These are phyloP conservation scores for Gossypium schwendimanii DNA, from an alignment of 441 rosid species.

Conservation along the genomic window DNA sequence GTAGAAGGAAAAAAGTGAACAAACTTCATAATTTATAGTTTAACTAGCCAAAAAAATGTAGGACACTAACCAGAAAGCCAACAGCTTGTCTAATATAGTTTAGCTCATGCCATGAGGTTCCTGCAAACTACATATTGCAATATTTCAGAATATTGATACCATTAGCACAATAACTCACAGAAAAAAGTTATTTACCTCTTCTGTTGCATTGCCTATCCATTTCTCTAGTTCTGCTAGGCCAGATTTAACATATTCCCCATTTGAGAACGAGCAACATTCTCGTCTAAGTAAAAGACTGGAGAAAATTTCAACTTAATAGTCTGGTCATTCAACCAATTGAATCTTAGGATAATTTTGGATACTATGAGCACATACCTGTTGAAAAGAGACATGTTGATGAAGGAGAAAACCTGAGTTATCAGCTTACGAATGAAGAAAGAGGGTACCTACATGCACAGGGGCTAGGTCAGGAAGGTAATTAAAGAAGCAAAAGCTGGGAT, in stretches of 20 bases:
- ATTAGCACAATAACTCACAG: neutral
- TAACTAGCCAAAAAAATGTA: slow-evolving; percentile 9
- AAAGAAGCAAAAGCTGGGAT: neutral
- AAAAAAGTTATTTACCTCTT: slow-evolving; percentile 55
- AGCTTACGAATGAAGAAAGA: slow-evolving; percentile 95
- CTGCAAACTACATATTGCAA: slow-evolving; percentile 61
- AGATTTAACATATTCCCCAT: slow-evolving; percentile 95
- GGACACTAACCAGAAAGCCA: slow-evolving; percentile 76
- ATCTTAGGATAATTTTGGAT: neutral
- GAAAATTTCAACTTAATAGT: slow-evolving; percentile 15
- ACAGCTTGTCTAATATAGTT: slow-evolving; percentile 97
- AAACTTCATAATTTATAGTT: neutral
- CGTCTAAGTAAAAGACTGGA: slow-evolving; percentile 87
- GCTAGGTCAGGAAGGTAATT: slow-evolving; percentile 14
- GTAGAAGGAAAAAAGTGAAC: slow-evolving; percentile 11
- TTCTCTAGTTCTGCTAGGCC: slow-evolving; percentile 95
- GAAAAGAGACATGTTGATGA: slow-evolving; percentile 89
- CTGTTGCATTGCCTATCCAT: slow-evolving; percentile 72
- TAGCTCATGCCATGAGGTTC: slow-evolving; percentile 98
- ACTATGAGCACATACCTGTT: slow-evolving; percentile 53
- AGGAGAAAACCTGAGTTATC: slow-evolving; percentile 91
- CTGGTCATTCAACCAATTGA: neutral
- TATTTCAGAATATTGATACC: slow-evolving; percentile 22
- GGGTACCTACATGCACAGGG: slow-evolving; percentile 61
- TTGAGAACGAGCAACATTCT: slow-evolving; percentile 97